Conservation (phyloP, 176 grass and related monocot species). For the Stipa capillata region DNA sequence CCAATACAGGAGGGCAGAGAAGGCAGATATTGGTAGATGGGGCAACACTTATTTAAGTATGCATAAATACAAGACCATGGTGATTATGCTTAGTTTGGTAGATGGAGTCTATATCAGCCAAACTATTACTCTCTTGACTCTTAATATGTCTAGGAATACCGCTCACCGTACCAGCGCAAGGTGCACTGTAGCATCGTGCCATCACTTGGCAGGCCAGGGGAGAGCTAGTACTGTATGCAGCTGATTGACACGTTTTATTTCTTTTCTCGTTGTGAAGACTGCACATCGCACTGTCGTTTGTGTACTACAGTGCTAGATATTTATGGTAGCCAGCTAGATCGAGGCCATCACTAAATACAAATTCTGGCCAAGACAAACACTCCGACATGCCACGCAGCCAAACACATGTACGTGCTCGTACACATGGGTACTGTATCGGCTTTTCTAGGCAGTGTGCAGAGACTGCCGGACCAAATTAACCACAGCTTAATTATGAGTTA, state of each 20-base stretch:
- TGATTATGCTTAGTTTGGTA: too few relatives aligned
- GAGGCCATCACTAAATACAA: background rate
- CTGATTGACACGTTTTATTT: background rate
- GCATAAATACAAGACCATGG: too few relatives aligned
- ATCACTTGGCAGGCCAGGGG: too few relatives aligned
- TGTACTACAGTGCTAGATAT: background rate
- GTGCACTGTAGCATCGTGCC: background rate
- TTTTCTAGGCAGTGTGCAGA: background rate
- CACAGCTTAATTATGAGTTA: background rate
- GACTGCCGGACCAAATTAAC: background rate
- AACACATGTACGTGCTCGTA: background rate
- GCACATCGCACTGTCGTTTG: background rate
- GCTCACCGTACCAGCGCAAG: background rate
- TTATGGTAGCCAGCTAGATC: background rate
- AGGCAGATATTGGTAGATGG: too few relatives aligned
- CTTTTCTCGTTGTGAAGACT: background rate
- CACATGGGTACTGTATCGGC: background rate
- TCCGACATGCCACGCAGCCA: background rate
- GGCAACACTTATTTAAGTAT: too few relatives aligned
- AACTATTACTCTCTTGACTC: too few relatives aligned
- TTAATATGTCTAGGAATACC: too few relatives aligned
- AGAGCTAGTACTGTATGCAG: background rate
- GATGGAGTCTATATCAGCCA: too few relatives aligned
- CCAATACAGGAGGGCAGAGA: too few relatives aligned
- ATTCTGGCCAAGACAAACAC: background rate